Conservation (phyloP, 2,329 filamentous ascomycete species). For the Ophiostoma tasmaniense region DNA sequence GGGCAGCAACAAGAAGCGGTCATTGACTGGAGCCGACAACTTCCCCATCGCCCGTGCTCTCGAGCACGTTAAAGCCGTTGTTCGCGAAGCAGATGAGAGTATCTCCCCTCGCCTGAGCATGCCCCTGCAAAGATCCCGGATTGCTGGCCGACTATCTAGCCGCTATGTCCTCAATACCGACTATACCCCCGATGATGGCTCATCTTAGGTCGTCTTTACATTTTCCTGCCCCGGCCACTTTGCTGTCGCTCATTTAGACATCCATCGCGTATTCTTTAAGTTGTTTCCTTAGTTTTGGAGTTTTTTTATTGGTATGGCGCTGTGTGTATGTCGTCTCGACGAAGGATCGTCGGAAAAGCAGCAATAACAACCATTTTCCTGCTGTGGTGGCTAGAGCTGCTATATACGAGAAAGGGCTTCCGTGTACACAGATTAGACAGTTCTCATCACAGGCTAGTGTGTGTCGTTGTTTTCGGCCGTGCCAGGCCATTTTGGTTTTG, state of each 20-base stretch:
- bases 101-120: not conserved
- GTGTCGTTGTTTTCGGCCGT: not conserved
- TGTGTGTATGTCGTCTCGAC: not conserved
- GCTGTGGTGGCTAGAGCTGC: not conserved
- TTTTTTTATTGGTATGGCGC: not conserved
- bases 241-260: not conserved
- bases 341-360: not conserved
- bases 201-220: not conserved
- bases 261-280: not conserved
- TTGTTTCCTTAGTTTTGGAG: not conserved
- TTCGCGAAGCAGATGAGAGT: slow-evolving; percentile 9
- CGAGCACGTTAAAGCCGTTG: slow-evolving; percentile 23
- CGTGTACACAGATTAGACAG: not conserved
- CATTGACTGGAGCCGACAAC: slow-evolving; percentile 20
- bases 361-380: not conserved
- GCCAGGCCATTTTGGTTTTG: not conserved
- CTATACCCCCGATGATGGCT: slow-evolving; percentile 11
- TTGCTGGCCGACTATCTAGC: not conserved
- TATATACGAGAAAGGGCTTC: not conserved
- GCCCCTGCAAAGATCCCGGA: slow-evolving; percentile 2
- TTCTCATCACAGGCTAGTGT: not conserved
- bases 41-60: slow-evolving; percentile 20
- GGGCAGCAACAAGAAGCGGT: slow-evolving; percentile 27
- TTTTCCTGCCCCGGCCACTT: not conserved
- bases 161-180: slow-evolving; percentile 19